phyloP scores from a whole-genome alignment of 768 basidiomycete species.

The Thelephora ganbajun region DNA sequence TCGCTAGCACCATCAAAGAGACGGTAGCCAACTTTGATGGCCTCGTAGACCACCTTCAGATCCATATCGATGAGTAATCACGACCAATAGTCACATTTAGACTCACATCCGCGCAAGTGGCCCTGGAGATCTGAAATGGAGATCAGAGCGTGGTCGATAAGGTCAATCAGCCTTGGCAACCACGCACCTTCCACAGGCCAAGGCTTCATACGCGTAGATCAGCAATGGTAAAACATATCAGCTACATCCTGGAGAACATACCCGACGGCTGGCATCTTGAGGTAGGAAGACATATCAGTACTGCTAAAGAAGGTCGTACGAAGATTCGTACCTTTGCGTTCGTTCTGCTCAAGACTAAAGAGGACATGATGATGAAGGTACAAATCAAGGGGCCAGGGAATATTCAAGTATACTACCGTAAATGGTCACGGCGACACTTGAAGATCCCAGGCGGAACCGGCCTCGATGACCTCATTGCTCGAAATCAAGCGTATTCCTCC shows the following conservation, averaged over 20 bases:
- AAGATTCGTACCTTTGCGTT: conserved; percentile 34
- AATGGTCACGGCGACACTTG: conserved; percentile 1
- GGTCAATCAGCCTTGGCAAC: not conserved
- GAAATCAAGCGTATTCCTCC: too few relatives aligned
- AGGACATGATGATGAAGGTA: conserved; percentile 26
- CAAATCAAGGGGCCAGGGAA: too few relatives aligned
- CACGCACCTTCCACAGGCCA: conserved; percentile 55
- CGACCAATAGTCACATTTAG: not conserved
- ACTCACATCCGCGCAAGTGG: conserved; percentile 45
- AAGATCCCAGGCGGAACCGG: too few relatives aligned
- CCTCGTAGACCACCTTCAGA: conserved; percentile 61
- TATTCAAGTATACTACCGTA: too few relatives aligned
- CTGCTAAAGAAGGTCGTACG: not conserved
- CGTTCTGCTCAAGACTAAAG: conserved; percentile 43
- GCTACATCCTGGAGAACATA: conserved; percentile 18
- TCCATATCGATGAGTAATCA: not conserved
- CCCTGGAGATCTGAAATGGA: conserved; percentile 35
- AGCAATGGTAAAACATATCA: conserved; percentile 1
- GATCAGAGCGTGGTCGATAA: not conserved
- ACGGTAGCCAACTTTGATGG: conserved; percentile 77
- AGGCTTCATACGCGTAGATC: conserved; percentile 25
- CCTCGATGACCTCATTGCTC: too few relatives aligned
- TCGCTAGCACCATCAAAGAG: conserved; percentile 79
- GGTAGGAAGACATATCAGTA: not conserved
- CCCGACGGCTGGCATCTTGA: conserved; percentile 62